Evolutionary conservation across 345 rosid genomes (phyloP).

Genomic region (Bruguiera parviflora): DNA sequence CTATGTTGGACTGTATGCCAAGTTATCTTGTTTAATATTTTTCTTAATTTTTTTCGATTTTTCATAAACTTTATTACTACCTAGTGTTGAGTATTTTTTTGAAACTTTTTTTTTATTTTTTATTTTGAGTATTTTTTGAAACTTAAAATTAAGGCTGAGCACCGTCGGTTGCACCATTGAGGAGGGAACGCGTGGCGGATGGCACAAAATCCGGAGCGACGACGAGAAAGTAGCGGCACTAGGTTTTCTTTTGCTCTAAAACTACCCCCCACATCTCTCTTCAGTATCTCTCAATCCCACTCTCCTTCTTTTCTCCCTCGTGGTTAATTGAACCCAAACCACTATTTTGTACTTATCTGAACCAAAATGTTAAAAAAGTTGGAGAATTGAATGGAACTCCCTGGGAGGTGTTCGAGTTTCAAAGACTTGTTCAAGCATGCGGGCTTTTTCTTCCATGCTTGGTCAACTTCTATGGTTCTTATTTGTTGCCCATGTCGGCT

Average conservation of each 20-base stretch:
- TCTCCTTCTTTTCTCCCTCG: background rate
- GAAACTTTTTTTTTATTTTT: too few species aligned
- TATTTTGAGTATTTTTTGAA: background rate
- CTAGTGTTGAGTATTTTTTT: too few species aligned
- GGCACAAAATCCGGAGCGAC: conserved; percentile 72
- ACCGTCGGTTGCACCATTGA: conserved; percentile 68
- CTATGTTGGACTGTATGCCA: too few species aligned
- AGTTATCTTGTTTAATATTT: too few species aligned
- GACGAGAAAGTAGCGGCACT: conserved; percentile 62
- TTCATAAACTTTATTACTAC: too few species aligned
- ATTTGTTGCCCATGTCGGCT: background rate
- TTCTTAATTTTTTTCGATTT: too few species aligned
- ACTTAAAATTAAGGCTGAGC: conserved; percentile 30
- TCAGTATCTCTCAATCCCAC: background rate
- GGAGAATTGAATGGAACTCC: conserved; percentile 14
- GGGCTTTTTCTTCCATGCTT: background rate
- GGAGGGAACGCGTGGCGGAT: conserved; percentile 52
- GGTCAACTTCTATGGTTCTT: too few species aligned
- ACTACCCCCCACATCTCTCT: background rate
- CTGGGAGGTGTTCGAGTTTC: conserved; percentile 24
- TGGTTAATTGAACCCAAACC: conserved; percentile 36
- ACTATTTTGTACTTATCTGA: conserved; percentile 38
- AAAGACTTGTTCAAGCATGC: conserved; percentile 10
- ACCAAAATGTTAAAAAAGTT: conserved; percentile 17
- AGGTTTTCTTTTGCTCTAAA: conserved; percentile 22